Conservation (phyloP, 257 asterid species). For the Buddleja alternifolia region DNA sequence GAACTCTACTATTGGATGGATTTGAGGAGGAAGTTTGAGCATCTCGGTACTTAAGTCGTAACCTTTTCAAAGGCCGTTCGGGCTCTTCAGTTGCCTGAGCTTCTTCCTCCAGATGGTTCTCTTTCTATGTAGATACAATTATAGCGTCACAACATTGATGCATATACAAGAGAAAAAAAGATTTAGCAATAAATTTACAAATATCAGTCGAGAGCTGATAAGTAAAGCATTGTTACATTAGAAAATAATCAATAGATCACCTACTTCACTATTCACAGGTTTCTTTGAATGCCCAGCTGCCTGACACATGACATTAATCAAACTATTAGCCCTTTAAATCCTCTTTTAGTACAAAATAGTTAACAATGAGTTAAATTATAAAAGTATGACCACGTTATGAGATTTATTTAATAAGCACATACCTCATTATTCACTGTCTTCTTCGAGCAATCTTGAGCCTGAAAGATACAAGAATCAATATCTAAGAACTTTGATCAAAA, state of each 20-base stretch:
- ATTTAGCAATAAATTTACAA: conserved; percentile 11
- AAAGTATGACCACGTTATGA: conserved; percentile 6
- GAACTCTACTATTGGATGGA: conserved; percentile 21
- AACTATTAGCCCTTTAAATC: conserved; percentile 21
- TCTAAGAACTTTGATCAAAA: conserved; percentile 24
- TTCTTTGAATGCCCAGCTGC: conserved; percentile 36
- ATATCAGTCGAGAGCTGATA: conserved; percentile 5
- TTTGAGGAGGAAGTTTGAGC: conserved; percentile 48
- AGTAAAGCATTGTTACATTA: conserved; percentile 9
- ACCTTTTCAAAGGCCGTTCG: conserved; percentile 64
- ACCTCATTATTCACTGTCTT: conserved; percentile 35
- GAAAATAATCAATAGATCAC: conserved; percentile 17
- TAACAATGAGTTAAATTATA: not conserved
- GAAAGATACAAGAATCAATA: conserved; percentile 30
- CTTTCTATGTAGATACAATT: conserved; percentile 30
- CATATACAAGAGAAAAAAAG: conserved; percentile 8
- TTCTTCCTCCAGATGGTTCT: conserved; percentile 49
- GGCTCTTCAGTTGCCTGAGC: conserved; percentile 51
- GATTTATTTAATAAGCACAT: conserved; percentile 24
- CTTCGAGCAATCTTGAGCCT: conserved; percentile 36
- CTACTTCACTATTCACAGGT: conserved; percentile 36
- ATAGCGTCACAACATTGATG: conserved; percentile 17
- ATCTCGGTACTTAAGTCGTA: conserved; percentile 48
- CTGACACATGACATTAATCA: conserved; percentile 29
- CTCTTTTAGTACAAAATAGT: not conserved